A percentile compares a stretch with the other conserved stretches of the same genome.
These are phyloP conservation scores for Albugo candida DNA, from an alignment of 352 stramenopile genomes.

Conservation along the genomic window DNA sequence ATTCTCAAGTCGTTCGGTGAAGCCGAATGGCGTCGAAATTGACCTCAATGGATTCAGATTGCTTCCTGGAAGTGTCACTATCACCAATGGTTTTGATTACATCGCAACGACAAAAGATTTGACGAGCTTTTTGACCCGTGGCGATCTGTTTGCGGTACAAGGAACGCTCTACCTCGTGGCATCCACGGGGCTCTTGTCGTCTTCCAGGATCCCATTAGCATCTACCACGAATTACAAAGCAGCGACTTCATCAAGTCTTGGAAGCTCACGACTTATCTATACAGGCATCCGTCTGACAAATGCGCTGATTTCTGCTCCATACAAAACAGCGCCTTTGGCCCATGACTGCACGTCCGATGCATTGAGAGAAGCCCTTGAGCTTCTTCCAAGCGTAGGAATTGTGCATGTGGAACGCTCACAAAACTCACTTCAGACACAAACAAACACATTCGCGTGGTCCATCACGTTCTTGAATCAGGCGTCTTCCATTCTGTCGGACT, in stretches of 20 bases:
- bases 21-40: neutral
- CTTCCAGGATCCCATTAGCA: conserved; percentile 34
- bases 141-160: conserved; percentile 67
- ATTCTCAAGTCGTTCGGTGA: neutral
- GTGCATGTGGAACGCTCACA: conserved; percentile 79
- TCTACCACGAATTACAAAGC: conserved; percentile 12
- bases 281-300: conserved; percentile 21
- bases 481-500: conserved; percentile 6
- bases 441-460: conserved; percentile 70
- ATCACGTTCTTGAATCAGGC: conserved; percentile 77
- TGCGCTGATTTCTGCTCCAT: conserved; percentile 24
- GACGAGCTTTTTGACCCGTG: conserved; percentile 58
- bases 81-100: conserved; percentile 27
- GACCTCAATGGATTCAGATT: conserved; percentile 8
- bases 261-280: conserved; percentile 14
- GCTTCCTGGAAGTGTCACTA: conserved; percentile 31
- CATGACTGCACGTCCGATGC: conserved; percentile 32
- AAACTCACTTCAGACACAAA: conserved; percentile 11
- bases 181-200: conserved; percentile 45
- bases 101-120: conserved; percentile 77
- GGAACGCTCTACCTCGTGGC: conserved; percentile 60
- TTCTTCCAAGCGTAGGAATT: conserved; percentile 73
- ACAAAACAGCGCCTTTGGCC: conserved; percentile 29
- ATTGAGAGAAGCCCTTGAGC: conserved; percentile 67
- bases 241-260: conserved; percentile 11